Base-by-base conservation (phyloP, 2,329 filamentous ascomycete species). In the Venturia aucupariae region DNA sequence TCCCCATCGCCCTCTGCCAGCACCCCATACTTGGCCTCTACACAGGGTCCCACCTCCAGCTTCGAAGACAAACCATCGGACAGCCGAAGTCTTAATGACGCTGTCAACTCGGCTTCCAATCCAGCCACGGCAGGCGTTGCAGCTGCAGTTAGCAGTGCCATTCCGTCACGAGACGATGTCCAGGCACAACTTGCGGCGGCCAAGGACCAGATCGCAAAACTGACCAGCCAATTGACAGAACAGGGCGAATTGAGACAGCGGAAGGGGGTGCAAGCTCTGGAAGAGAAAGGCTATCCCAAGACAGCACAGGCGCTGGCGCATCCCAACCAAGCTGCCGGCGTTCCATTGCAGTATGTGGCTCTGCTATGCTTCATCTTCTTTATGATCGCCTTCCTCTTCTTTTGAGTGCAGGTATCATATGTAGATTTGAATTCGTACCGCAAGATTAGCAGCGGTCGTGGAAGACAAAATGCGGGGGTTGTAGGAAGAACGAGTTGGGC, bases 371-470 rank as follows among this genome's bases (percentile, higher is more conserved):
- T 99, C 71, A 71, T 96, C 68, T 92, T 90, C 80, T 99, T 99
- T 80, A 78, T 99, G 73, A 84, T 97, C 70, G 94, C 92, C 64
- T 99, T 97, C 78, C 85, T 97, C 76, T 92, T 99, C 81, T 99
- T 99, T 78, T 99, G 51, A 57, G 27, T 7, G 7, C 10, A 7
- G 30, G 15, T 10, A n/a, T 27, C 13, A 22, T 35, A 10, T 19
- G 15, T 22, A 22, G 19, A 10, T 22, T 24, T 7, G 51, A 22
- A 27, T n/a, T n/a, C 4, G 27, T 22, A 35, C n/a, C 6, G 10
- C 24, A n/a, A 24, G 30, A 54, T 32, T 11, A 17, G 46, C 24
- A 27, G 22, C 22, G 11, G 46, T 27, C 51, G 30, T 8, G 27
- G 51, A 8, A 38, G 27, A 57, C 15, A 17, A 1, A 27, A 57